Conservation (phyloP, 345 rosid species). For the Anacardium occidentale region DNA sequence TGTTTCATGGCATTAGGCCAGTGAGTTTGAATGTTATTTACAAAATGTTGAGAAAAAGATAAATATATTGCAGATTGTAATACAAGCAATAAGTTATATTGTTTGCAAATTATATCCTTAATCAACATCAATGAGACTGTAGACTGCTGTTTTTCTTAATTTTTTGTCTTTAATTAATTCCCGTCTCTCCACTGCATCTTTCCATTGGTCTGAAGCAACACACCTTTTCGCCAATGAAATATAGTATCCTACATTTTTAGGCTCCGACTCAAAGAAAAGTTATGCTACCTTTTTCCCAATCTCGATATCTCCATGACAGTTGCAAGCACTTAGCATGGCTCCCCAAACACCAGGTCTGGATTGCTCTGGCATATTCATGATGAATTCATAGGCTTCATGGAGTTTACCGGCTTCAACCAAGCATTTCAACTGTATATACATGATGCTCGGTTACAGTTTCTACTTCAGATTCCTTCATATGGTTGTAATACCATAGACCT, state of each 20-base stretch:
- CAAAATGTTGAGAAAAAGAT: no score
- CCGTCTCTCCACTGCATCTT: constrained; percentile 45
- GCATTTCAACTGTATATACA: constrained; percentile 53
- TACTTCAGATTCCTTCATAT: constrained; percentile 43
- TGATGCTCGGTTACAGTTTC: constrained; percentile 46
- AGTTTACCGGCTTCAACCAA: constrained; percentile 55
- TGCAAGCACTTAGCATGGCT: constrained; percentile 55
- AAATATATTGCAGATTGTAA: no score
- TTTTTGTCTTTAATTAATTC: constrained; percentile 32
- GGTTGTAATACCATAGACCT: constrained; percentile 44
- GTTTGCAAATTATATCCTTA: not conserved
- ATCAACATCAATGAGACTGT: constrained; percentile 36
- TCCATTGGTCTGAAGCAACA: constrained; percentile 48
- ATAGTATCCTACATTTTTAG: constrained; percentile 44
- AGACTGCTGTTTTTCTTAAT: constrained; percentile 44
- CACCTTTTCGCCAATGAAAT: constrained; percentile 50
- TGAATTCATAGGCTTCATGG: constrained; percentile 48
- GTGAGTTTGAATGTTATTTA: constrained; percentile 6
- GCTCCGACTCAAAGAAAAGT: constrained; percentile 52
- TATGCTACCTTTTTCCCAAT: constrained; percentile 53
- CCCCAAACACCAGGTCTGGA: constrained; percentile 55
- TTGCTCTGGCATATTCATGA: constrained; percentile 29
- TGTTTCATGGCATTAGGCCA: constrained; percentile 10
- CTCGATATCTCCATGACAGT: constrained; percentile 40
- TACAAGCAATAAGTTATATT: no score